Conservation (phyloP, 495 filamentous ascomycete species). For the Xylaria telfairii region DNA sequence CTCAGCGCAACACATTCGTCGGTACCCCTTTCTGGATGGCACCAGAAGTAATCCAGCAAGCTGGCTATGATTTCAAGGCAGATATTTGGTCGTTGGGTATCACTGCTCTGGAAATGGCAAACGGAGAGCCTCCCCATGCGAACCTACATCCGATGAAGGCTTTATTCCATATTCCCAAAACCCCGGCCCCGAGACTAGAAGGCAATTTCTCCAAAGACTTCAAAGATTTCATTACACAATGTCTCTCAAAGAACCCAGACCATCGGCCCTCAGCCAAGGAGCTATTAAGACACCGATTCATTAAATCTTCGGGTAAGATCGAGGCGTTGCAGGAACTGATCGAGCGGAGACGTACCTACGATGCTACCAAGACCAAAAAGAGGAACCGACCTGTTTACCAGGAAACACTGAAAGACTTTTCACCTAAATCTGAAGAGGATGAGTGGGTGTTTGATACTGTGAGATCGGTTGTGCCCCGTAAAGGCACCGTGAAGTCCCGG, state of each 20-base stretch:
- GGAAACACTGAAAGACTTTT: constrained; percentile 82
- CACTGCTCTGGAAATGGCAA: constrained; percentile 90
- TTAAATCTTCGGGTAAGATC: constrained; percentile 82
- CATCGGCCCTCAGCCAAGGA: constrained; percentile 84
- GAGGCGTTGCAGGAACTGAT: constrained; percentile 87
- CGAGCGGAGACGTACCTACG: constrained; percentile 79
- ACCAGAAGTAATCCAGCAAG: constrained; percentile 96
- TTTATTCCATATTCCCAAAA: constrained; percentile 95
- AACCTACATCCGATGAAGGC: constrained; percentile 98
- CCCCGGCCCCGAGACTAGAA: constrained; percentile 82
- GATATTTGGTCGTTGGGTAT: constrained; percentile 99
- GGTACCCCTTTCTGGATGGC: constrained; percentile 99
- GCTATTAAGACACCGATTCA: constrained; percentile 87
- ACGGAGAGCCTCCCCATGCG: constrained; percentile 91
- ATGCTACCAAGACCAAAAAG: constrained; percentile 66
- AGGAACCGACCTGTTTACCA: constrained; percentile 81
- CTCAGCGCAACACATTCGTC: constrained; percentile 97
- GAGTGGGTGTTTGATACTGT: constrained; percentile 99
- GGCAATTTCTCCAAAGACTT: constrained; percentile 89
- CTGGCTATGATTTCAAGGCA: constrained; percentile 95
- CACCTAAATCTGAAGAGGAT: constrained; percentile 71
- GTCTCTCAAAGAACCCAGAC: constrained; percentile 89
- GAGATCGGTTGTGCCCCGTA: constrained; percentile 60
- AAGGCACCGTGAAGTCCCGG: constrained; percentile 53
- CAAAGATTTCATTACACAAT: constrained; percentile 90